Evolutionary conservation across 805 yeast species (phyloP), one percentile per base, ranked within the genome.

Genomic region (Yamadazyma endophytica): DNA sequence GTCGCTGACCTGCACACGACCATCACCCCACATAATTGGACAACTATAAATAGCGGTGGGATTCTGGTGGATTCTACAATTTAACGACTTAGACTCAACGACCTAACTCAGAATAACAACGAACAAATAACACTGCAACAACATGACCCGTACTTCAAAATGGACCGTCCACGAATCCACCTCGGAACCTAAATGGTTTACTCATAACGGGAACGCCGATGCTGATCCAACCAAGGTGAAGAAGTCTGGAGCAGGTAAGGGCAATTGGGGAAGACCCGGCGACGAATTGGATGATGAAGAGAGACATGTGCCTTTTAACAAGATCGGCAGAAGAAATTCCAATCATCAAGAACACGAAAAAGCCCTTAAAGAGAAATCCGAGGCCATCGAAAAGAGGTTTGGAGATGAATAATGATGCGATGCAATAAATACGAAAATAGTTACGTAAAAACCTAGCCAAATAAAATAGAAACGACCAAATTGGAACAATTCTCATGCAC

Each of bases 211-310:
- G 13, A 71, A 72, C 49, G 56, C 57, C 39, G 79, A 82, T 46
- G 70, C 76, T 32, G 77, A 80, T 40, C 95, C 96, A 33, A 78
- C 77, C 50, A 75, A 77, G 48, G 75, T 82, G 35, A 86, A 86
- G 73, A 86, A 84, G 54, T 71, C 72, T 36, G 97, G 97, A 29
- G 82, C 81, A 20, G 97, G 97, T 28, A 79, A 77, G 47, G 81
- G 79, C 43, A 87, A 87, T 50, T 86, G 96, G 95, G 97, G 97
- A 26, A 63, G 68, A 37, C 71, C 77, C 6, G 90, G 88, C 18
- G 95, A 84, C 46, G 95, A 86, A 47, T 54, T 83, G 39, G 69
- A 74, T 37, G 75, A 73, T 32, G 61, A 69, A 13, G 84, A 80
- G 29, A 79, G 75, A 40, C 28, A 24, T 18, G 22, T 38, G 21